These are phyloP conservation scores for Coemansia sp. DNA, from an alignment of 192 early-diverging fungal genomes.

Conservation along the genomic window DNA sequence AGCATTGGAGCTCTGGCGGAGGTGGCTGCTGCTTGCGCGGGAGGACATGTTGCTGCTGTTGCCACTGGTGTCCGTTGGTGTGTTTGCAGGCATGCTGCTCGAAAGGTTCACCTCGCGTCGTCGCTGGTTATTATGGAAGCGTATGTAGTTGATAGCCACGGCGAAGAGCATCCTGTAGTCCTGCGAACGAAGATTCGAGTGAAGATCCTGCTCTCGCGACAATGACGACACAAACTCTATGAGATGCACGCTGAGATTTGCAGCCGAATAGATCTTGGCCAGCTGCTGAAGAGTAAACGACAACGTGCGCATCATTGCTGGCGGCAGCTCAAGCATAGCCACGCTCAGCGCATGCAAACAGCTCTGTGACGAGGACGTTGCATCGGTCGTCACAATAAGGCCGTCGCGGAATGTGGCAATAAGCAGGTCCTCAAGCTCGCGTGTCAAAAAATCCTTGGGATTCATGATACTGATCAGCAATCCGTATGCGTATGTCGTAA, in stretches of 20 bases:
- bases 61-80: not conserved
- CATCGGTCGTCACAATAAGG: constrained; percentile 56
- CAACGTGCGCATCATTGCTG: constrained; percentile 72
- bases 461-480: constrained; percentile 42
- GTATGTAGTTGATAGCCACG: constrained; percentile 88
- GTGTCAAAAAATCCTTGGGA: constrained; percentile 60
- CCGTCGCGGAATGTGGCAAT: constrained; percentile 75
- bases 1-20: constrained; percentile 1
- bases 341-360: constrained; percentile 83
- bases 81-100: not conserved
- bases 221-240: constrained; percentile 91
- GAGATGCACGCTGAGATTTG: constrained; percentile 78
- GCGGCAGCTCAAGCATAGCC: constrained; percentile 79
- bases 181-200: constrained; percentile 73
- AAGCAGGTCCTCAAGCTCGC: constrained; percentile 70
- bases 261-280: constrained; percentile 79
- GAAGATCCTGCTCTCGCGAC: constrained; percentile 74
- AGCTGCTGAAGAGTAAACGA: constrained; percentile 71
- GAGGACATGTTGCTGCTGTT: constrained; percentile 15
- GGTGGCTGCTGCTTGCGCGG: constrained; percentile 15
- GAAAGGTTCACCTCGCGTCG: constrained; percentile 29
- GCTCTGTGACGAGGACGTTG: constrained; percentile 68
- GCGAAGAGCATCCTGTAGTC: constrained; percentile 90
- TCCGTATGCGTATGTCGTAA: constrained; percentile 24
- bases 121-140: constrained; percentile 49